Base-by-base conservation (phyloP, 257 asterid species). In the Solanum sitiens region DNA sequence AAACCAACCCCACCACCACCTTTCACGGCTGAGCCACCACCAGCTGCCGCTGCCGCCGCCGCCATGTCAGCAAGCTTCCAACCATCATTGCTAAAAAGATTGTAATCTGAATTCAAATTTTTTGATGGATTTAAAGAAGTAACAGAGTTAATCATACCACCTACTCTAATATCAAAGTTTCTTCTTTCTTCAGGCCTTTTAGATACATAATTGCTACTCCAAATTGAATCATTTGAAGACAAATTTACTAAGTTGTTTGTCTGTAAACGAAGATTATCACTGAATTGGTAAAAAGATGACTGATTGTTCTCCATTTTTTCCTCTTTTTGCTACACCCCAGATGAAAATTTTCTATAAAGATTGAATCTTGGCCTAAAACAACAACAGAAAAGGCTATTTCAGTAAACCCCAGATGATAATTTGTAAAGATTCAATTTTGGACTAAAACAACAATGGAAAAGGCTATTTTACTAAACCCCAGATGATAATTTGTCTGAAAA, bases 281-380 rank as follows among this genome's bases (percentile, higher is more conserved):
- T 95, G 94, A 97, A 97, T 87, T 97, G 99, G 94, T 95, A 93
- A 88, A 97, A 97, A 8, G 97, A 91, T 1, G 98, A 94, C 76
- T 95, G 95, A 45, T 90, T 91, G 83, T 89, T 93, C 79, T 97
- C 98, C 85, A 35, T 80, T 65, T 75, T 12, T 11, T 3, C 30
- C 68, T 9, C 30, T 61, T 61, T 61, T 21, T 2, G 13, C 72
- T 33, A 20, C 39, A 39, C 30, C 18, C 45, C 4, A 33, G 79
- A 72, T 33, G 79, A 4, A 3, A 16, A 3, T 16, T 33, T 21
- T 8, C 47, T 39, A 5, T 65, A 65, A 65, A 84, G 87, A 65
- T 65, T 65, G 63, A 84, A 84, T 35, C 2, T 30, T 45, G 70
- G 30, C n/a, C 63, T 23, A n/a, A 50, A 84, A 61, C 37, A 14